These are phyloP conservation scores for Phytophthora europaea DNA, from an alignment of 352 stramenopile genomes.

Conservation along the genomic window DNA sequence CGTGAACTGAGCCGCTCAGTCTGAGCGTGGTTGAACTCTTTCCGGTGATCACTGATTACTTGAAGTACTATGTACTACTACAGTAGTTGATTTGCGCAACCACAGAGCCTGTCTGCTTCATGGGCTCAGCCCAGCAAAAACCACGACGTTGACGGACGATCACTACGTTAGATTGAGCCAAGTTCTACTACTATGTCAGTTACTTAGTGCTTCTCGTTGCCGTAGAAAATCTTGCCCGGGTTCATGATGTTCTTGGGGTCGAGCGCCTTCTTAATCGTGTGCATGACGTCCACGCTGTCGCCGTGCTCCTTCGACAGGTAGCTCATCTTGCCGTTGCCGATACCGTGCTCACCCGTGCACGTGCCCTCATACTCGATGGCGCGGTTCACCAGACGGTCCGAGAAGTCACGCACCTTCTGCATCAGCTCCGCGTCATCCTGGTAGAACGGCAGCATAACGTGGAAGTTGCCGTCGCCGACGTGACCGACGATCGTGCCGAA, in stretches of 20 bases:
- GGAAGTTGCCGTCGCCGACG: conserved; percentile 98
- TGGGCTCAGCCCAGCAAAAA: neutral
- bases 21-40: conserved; percentile 31
- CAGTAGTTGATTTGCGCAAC: conserved; percentile 25
- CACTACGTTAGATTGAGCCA: conserved; percentile 31
- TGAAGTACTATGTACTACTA: no score
- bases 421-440: conserved; percentile 89
- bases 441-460: conserved; percentile 96
- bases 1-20: conserved; percentile 2
- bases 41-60: neutral
- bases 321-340: conserved; percentile 96
- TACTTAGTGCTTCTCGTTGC: conserved; percentile 39
- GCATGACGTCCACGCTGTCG: conserved; percentile 94
- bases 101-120: neutral
- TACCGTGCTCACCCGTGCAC: conserved; percentile 98
- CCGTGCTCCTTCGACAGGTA: conserved; percentile 94
- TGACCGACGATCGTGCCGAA: conserved; percentile 95
- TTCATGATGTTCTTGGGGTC: conserved; percentile 98
- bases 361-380: conserved; percentile 94
- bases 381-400: conserved; percentile 82
- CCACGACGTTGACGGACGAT: conserved; percentile 8
- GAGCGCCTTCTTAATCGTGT: conserved; percentile 94
- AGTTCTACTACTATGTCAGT: conserved; percentile 7
- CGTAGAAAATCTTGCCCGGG: conserved; percentile 97
- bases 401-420: conserved; percentile 90